Conservation (phyloP, 768 basidiomycete genomes). For the Boletus pseudo-olivaceus region DNA sequence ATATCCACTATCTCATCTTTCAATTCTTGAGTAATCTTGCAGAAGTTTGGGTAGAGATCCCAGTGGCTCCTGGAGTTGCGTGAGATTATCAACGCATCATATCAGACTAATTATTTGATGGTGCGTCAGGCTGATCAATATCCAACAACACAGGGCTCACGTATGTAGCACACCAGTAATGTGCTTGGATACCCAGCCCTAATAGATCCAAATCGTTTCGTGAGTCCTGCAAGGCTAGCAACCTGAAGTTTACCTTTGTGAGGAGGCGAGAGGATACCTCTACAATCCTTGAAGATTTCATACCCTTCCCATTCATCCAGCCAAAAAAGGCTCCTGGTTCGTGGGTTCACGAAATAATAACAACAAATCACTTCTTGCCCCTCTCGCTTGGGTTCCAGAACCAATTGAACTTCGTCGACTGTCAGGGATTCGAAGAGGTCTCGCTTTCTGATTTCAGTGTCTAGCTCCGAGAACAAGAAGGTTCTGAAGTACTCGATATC, state of each 20-base stretch:
- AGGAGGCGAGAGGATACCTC: conserved; percentile 13
- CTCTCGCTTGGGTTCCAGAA: conserved; percentile 39
- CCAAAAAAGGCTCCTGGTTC: conserved; percentile 50
- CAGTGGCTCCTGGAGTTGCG: conserved; percentile 32
- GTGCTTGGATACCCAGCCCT: conserved; percentile 34
- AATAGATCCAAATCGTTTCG: neutral
- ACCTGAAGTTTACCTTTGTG: conserved; percentile 22
- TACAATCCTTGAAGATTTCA: conserved; percentile 29
- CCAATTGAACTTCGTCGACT: conserved; percentile 36
- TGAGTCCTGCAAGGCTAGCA: neutral
- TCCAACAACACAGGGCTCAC: conserved; percentile 1
- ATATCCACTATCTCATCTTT: conserved; percentile 25
- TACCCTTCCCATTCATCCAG: conserved; percentile 40
- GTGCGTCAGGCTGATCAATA: conserved; percentile 5
- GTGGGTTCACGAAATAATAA: conserved; percentile 55
- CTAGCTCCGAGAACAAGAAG: conserved; percentile 20
- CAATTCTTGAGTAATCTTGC: conserved; percentile 23
- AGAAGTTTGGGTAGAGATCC: conserved; percentile 29
- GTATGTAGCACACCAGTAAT: conserved; percentile 33
- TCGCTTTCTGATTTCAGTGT: conserved; percentile 5
- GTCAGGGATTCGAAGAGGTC: conserved; percentile 28
- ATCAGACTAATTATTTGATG: neutral
- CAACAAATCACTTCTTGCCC: conserved; percentile 23
- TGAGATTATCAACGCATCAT: neutral
- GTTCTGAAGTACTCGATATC: conserved; percentile 37